phyloP scores from a whole-genome alignment of 73 alveolate species.

The Uronychia setigera region DNA sequence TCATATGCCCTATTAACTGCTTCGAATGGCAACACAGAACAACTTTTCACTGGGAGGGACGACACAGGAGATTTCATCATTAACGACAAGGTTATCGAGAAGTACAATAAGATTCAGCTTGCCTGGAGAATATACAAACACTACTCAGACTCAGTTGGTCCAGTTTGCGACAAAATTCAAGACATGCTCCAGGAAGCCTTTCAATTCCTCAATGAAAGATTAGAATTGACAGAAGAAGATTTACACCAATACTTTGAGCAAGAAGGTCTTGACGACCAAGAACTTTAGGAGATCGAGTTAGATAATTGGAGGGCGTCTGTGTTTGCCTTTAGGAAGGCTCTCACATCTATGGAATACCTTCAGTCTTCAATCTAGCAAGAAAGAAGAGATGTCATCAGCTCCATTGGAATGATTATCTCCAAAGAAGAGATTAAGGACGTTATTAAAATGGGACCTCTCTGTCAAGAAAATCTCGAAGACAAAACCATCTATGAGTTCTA shows the following conservation, averaged over 20 bases:
- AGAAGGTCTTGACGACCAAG: background rate
- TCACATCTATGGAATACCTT: background rate
- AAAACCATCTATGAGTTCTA: background rate
- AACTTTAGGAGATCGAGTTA: background rate
- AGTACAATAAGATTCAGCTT: background rate
- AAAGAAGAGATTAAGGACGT: background rate
- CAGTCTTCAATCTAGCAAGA: background rate
- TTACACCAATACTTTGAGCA: background rate
- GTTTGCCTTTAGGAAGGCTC: conserved; percentile 1
- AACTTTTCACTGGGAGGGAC: background rate
- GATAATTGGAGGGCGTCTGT: background rate
- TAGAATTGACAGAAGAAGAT: background rate
- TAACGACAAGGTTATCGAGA: background rate
- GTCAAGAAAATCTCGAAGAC: background rate
- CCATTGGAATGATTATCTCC: background rate
- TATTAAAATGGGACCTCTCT: background rate
- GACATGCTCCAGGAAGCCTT: background rate
- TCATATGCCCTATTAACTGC: background rate
- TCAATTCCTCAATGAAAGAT: background rate
- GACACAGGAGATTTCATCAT: background rate
- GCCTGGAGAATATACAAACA: background rate
- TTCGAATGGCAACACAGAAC: background rate
- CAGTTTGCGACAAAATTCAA: background rate
- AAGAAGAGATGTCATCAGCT: background rate
- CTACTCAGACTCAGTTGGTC: background rate